Conservation (phyloP, 345 rosid genomes). For the Conringia planisiliqua region DNA sequence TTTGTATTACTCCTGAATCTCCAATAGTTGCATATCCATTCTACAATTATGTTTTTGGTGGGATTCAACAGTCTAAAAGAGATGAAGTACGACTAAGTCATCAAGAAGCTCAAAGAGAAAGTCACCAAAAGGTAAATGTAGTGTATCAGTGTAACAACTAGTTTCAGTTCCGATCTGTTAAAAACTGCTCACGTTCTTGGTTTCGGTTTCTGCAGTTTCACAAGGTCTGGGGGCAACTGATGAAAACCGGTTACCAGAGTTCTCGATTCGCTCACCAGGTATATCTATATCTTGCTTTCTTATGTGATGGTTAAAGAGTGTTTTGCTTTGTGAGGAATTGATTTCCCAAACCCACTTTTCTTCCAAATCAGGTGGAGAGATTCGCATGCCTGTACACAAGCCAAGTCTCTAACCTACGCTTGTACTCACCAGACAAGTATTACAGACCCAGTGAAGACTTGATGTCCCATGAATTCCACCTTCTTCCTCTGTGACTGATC, state of each 20-base stretch:
- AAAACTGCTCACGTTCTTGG: background rate
- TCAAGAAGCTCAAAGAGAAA: conserved; percentile 67
- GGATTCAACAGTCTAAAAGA: conserved; percentile 43
- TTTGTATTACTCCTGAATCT: background rate
- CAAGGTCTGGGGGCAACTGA: conserved; percentile 92
- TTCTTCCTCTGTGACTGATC: conserved; percentile 48
- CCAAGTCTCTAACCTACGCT: conserved; percentile 82
- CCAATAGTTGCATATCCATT: background rate
- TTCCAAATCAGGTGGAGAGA: conserved; percentile 87
- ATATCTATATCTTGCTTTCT: background rate
- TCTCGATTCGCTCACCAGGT: conserved; percentile 99
- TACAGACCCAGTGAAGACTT: conserved; percentile 91
- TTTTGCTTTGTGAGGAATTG: background rate
- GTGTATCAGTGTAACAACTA: background rate
- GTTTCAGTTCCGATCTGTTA: background rate
- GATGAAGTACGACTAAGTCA: conserved; percentile 53
- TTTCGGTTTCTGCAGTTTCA: conserved; percentile 58
- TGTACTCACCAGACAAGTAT: conserved; percentile 90
- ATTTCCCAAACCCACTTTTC: background rate
- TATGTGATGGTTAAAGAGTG: background rate
- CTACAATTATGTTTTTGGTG: conserved; percentile 3
- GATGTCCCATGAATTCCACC: conserved; percentile 92
- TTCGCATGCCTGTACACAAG: conserved; percentile 96
- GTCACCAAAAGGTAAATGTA: conserved; percentile 63
- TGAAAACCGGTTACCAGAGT: conserved; percentile 98